Evolutionary conservation across 345 rosid species (phyloP), one percentile per base, ranked within the genome.

Genomic region (Isatis tinctoria): DNA sequence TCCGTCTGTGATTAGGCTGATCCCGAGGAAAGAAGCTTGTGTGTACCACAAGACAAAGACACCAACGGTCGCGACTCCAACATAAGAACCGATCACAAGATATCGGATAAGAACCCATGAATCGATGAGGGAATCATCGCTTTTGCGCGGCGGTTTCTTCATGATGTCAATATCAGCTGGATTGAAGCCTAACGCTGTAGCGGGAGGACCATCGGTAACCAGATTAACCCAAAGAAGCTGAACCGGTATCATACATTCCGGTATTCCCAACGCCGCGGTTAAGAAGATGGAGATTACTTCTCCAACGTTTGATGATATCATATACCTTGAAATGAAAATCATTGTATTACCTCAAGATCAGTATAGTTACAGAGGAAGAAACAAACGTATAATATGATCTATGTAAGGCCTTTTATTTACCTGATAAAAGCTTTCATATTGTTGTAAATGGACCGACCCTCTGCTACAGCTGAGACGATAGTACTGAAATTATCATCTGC

Each of bases 271-370:
- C 22, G 94, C 96, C 36, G 97, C 96, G 51, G 89, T 85, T 78
- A 93, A 81, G 86, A 93, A 91, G 69, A 90, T 89, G 22, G 96
- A 87, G 43, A 90, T 90, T 18, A 93, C 98, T 82, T 93, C 98
- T 69, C 98, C 98, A 27, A 93, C 87, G 74, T 93, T 93, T 10
- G 98, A 93, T 18, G 98, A 93, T 85, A 93, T 93, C 98, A 93
- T 93, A 60, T 93, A 93, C 82, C 98, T 93, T 82, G 10, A 26
- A 76, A 52, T 7, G 6, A 0, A 32, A 28, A 53, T 5, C 37
- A 41, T 43, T 17, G n/a, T 51, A 18, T 40, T 16, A 36, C n/a
- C 47, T 41, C 63, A 43, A 43, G 9, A 60, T 60, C 22, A 67
- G 30, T 49, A 56, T 0, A 62, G 5, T 44, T 5, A 37, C 8